Percentiles rank a stretch among this genome's conserved stretches.
phyloP scores from a whole-genome alignment of 2,329 filamentous ascomycete species.

The Ophiostoma sp. region DNA sequence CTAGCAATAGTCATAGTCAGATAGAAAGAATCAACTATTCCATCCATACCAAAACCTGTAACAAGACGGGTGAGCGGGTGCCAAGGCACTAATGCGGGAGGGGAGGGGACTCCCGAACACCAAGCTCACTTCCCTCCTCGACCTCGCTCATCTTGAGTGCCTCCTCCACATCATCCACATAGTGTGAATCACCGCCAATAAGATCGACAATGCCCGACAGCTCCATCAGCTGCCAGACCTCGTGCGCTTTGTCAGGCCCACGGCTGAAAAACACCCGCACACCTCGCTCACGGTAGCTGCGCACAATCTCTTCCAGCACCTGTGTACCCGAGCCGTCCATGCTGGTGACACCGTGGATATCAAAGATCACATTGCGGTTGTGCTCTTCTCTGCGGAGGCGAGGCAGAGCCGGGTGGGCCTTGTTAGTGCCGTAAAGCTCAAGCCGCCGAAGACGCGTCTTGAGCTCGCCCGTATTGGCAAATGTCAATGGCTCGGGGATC shows the following conservation, averaged over 20 bases:
- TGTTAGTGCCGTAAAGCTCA: slow-evolving; percentile 82
- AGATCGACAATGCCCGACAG: slow-evolving; percentile 79
- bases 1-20: too few relatives aligned
- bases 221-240: slow-evolving; percentile 68
- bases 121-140: slow-evolving; percentile 43
- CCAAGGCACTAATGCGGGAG: neutral
- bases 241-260: slow-evolving; percentile 44
- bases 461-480: slow-evolving; percentile 91
- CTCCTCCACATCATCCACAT: slow-evolving; percentile 77
- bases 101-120: slow-evolving; percentile 12
- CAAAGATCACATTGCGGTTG: slow-evolving; percentile 91
- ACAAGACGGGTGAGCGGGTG: neutral
- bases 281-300: slow-evolving; percentile 67
- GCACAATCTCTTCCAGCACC: slow-evolving; percentile 84
- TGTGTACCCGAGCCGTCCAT: slow-evolving; percentile 92
- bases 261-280: slow-evolving; percentile 72
- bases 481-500: slow-evolving; percentile 93
- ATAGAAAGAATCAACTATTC: too few relatives aligned
- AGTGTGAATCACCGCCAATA: slow-evolving; percentile 71
- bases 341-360: slow-evolving; percentile 93
- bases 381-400: slow-evolving; percentile 69
- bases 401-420: slow-evolving; percentile 81
- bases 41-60: too few relatives aligned
- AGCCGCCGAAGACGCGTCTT: slow-evolving; percentile 77
- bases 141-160: slow-evolving; percentile 76